Evolutionary conservation across 169 alveolate genomes (phyloP), one percentile per base, ranked within the genome.

Genomic region (Plasmodium relictum): DNA sequence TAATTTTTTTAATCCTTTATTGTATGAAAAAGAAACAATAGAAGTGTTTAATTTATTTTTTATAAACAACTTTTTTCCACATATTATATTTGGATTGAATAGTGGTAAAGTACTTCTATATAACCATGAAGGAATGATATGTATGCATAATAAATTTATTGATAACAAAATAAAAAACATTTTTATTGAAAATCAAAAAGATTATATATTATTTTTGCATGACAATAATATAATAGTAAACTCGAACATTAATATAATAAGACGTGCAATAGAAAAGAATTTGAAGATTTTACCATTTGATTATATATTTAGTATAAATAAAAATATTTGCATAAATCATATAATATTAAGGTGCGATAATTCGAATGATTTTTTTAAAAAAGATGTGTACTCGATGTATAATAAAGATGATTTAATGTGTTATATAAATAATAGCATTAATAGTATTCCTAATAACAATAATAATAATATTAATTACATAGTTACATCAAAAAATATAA

Each of bases 141-240:
- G 83, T 72, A 83, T 83, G 91, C 85, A 83, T 18, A 83, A 83
- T 69, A 83, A 83, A 83, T 83, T 83, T 48, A 45, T 69, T 52
- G 91, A 83, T 4, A 41, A 39, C 26, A 83, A 69, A 56, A 54
- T 83, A 37, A 83, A 83, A 31, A 44, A 41, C 2, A 83, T 83
- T 41, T 52, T 69, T 58, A 16, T 83, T 1, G 91, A 83, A 42
- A 20, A 62, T 18, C 70, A 83, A 14, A 37, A 69, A 45, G 85
- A 83, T 16, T 83, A 83, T 42, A 66, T 83, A 0, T 50, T 83
- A 44, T 70, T 83, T 42, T 45, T 83, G 8, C 58, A 83, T 69
- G 91, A 83, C 18, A 83, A 83, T 20, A 83, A 83, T 73, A 83
- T 68, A 2, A 41, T 83, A 0, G 85, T 83, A 7, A 83, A 83